phyloP scores from a whole-genome alignment of 2,329 filamentous ascomycete species.

The Lojkania enalia region DNA sequence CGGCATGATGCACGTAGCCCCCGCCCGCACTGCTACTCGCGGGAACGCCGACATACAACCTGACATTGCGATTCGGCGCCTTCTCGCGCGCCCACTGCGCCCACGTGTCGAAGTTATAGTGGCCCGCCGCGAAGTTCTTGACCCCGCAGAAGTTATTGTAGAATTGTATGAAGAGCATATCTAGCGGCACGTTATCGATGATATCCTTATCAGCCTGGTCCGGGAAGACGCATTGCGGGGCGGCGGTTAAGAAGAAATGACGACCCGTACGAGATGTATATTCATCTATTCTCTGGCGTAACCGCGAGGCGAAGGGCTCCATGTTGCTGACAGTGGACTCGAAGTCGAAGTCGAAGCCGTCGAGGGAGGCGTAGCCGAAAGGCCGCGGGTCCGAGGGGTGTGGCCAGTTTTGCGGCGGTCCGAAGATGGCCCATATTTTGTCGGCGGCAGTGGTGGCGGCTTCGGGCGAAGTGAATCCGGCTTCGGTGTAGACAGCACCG shows the following conservation, averaged over 20 bases:
- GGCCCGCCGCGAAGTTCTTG: constrained; percentile 18
- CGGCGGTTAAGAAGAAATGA: constrained; percentile 63
- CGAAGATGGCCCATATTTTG: constrained; percentile 71
- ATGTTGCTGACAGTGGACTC: constrained; percentile 65
- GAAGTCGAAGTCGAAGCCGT: constrained; percentile 78
- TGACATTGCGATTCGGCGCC: constrained; percentile 62
- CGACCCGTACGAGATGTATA: constrained; percentile 45
- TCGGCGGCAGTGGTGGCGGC: constrained; percentile 45
- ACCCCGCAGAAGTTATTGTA: constrained; percentile 70
- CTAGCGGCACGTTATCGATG: constrained; percentile 58
- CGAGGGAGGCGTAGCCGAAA: constrained; percentile 66
- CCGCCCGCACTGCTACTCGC: constrained; percentile 56
- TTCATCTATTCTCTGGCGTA: constrained; percentile 60
- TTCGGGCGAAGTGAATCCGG: constrained; percentile 56
- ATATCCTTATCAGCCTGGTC: constrained; percentile 62
- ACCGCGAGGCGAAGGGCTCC: constrained; percentile 60
- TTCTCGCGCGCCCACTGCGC: constrained; percentile 64
- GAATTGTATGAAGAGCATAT: constrained; percentile 66
- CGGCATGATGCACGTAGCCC: constrained; percentile 56
- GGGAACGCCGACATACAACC: constrained; percentile 64
- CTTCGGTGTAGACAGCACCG: constrained; percentile 70
- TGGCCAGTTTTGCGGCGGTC: constrained; percentile 50
- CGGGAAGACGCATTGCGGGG: constrained; percentile 69
- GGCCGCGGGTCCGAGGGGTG: constrained; percentile 58
- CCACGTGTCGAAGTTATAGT: constrained; percentile 67